These are phyloP conservation scores for Lizonia empirigonia DNA, from an alignment of 2,329 filamentous ascomycete genomes.

Conservation along the genomic window DNA sequence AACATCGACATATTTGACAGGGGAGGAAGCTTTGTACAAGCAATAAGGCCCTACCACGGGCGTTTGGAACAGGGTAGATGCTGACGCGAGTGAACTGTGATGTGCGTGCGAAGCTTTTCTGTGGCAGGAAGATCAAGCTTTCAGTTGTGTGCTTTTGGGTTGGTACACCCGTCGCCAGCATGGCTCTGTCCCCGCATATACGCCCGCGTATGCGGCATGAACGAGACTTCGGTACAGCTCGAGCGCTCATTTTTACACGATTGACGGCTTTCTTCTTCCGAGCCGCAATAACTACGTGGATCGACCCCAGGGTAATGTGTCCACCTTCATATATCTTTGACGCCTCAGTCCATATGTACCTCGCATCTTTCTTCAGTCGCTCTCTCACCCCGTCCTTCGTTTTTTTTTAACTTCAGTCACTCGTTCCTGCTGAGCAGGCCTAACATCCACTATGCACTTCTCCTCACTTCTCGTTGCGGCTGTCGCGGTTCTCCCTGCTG, in stretches of 20 bases:
- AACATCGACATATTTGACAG: not conserved
- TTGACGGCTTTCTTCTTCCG: not conserved
- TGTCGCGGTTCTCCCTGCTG: slow-evolving; percentile 28
- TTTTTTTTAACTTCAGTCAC: slow-evolving; percentile 11
- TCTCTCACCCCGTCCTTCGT: slow-evolving; percentile 8
- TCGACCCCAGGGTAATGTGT: slow-evolving; percentile 9
- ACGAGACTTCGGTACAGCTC: not conserved
- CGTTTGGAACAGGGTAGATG: not conserved
- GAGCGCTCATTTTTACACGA: not conserved
- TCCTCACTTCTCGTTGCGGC: slow-evolving; percentile 31
- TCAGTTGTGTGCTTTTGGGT: not conserved
- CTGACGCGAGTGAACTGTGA: not conserved
- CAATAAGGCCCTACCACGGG: not conserved
- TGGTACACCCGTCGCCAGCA: not conserved
- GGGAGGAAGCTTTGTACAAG: slow-evolving; percentile 1
- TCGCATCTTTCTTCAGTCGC: slow-evolving; percentile 1
- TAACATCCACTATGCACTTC: slow-evolving; percentile 32
- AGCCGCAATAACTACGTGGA: slow-evolving; percentile 1
- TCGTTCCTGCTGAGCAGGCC: slow-evolving; percentile 33
- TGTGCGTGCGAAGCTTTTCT: not conserved
- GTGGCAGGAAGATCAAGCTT: not conserved
- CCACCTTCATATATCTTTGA: slow-evolving; percentile 5
- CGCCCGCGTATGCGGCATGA: not conserved
- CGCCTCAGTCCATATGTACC: not conserved
- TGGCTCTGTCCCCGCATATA: not conserved